These are phyloP conservation scores for Candida orba DNA, from an alignment of 805 yeast genomes.

Conservation along the genomic window DNA sequence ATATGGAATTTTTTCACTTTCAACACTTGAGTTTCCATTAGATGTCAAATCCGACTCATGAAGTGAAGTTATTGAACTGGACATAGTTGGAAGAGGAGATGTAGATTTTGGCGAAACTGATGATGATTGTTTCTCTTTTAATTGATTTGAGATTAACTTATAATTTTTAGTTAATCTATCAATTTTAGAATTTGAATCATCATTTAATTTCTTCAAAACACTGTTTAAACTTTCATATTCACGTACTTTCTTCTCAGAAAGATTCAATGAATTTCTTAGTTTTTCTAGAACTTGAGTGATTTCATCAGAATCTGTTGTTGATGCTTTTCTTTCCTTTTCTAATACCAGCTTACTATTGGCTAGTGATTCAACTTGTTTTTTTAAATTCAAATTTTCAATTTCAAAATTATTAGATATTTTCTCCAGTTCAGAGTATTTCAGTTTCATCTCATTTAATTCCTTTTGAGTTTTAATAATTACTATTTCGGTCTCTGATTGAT, in stretches of 20 bases:
- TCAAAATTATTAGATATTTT: constrained; percentile 29
- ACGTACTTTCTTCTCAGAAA: constrained; percentile 41
- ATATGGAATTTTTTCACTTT: constrained; percentile 57
- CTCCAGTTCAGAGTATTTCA: constrained; percentile 35
- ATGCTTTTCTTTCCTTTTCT: constrained; percentile 22
- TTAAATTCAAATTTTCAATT: constrained; percentile 27
- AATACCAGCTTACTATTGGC: constrained; percentile 23
- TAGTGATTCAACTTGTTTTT: constrained; percentile 26
- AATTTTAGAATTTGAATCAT: constrained; percentile 59
- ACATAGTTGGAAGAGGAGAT: constrained; percentile 28
- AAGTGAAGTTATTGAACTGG: constrained; percentile 29
- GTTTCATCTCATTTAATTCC: constrained; percentile 57
- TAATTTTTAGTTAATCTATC: constrained; percentile 67
- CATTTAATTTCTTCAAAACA: constrained; percentile 53
- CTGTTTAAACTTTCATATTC: constrained; percentile 49
- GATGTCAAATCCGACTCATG: constrained; percentile 3
- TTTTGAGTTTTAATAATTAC: constrained; percentile 49
- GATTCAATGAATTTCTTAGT: constrained; percentile 46
- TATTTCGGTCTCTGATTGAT: constrained; percentile 47
- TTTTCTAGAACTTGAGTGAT: constrained; percentile 29
- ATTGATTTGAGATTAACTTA: constrained; percentile 46
- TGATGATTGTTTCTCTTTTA: constrained; percentile 27
- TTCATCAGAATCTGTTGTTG: constrained; percentile 26
- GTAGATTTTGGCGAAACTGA: constrained; percentile 10
- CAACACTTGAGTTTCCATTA: constrained; percentile 6